phyloP scores from a whole-genome alignment of 495 filamentous ascomycete genomes.

The Cairneyella variabilis region DNA sequence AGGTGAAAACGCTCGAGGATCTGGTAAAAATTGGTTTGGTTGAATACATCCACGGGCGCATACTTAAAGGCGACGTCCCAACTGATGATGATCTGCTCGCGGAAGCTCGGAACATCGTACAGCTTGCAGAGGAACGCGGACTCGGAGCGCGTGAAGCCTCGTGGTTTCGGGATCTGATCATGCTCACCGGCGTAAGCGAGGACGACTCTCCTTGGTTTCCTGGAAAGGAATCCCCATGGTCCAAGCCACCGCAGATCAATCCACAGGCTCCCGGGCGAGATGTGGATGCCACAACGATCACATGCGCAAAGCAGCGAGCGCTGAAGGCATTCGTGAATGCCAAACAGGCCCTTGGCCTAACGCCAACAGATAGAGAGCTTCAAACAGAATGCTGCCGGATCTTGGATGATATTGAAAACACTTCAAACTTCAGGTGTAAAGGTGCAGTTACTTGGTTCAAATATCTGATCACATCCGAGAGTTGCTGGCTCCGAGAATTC shows the following conservation, averaged over 20 bases:
- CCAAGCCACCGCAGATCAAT: background rate
- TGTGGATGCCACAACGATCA: constrained; percentile 12
- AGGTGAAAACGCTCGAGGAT: constrained; percentile 46
- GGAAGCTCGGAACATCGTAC: constrained; percentile 20
- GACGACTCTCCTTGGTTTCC: background rate
- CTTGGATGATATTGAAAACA: constrained; percentile 44
- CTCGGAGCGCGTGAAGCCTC: constrained; percentile 26
- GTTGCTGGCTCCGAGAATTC: constrained; percentile 44
- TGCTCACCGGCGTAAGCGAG: constrained; percentile 31
- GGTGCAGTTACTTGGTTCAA: constrained; percentile 44
- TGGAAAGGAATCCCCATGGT: constrained; percentile 1
- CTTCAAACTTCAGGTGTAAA: constrained; percentile 39
- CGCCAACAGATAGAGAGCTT: constrained; percentile 48
- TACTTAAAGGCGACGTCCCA: constrained; percentile 3
- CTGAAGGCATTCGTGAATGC: constrained; percentile 46
- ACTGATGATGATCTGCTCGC: constrained; percentile 21
- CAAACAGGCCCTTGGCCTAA: constrained; percentile 45
- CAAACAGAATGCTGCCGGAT: constrained; percentile 48
- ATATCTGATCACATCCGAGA: constrained; percentile 37
- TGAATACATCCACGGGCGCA: constrained; percentile 32
- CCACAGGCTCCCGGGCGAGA: too few relatives aligned
- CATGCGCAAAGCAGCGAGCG: constrained; percentile 42
- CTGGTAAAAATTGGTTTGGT: constrained; percentile 46
- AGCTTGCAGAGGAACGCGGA: constrained; percentile 8
- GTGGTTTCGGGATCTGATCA: constrained; percentile 52